These are phyloP conservation scores for Parathielavia hyrcaniae DNA, from an alignment of 495 filamentous ascomycete genomes.

Conservation along the genomic window DNA sequence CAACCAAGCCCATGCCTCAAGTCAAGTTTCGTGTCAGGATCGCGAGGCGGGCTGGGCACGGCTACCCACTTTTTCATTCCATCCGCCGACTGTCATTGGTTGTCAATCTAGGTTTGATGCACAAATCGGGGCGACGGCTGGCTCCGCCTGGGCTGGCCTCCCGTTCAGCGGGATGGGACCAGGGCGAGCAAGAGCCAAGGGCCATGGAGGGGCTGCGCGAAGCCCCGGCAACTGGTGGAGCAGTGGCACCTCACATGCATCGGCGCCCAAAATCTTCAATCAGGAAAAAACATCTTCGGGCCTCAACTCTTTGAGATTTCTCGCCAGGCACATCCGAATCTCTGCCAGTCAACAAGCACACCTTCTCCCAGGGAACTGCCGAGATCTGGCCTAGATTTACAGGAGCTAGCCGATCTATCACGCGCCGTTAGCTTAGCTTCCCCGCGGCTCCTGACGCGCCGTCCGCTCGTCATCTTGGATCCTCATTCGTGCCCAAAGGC, in stretches of 20 bases:
- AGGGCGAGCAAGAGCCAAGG: not conserved
- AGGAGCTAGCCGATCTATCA: not conserved
- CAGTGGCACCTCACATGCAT: slow-evolving; percentile 22
- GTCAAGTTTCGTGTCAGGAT: slow-evolving; percentile 29
- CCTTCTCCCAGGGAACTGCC: not conserved
- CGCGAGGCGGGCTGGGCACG: slow-evolving; percentile 10
- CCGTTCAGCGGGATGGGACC: slow-evolving; percentile 10
- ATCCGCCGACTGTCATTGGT: slow-evolving; percentile 13
- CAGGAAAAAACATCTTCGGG: slow-evolving; percentile 21
- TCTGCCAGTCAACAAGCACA: slow-evolving; percentile 13
- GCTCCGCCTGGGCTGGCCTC: slow-evolving; percentile 21
- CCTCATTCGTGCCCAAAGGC: slow-evolving; percentile 32
- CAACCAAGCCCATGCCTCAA: slow-evolving; percentile 34
- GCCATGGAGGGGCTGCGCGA: slow-evolving; percentile 14
- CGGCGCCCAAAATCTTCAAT: slow-evolving; percentile 26
- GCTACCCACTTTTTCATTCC: slow-evolving; percentile 8
- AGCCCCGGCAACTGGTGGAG: slow-evolving; percentile 16
- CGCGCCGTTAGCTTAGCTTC: slow-evolving; percentile 17
- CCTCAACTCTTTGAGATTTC: slow-evolving; percentile 11
- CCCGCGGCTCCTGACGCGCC: slow-evolving; percentile 11
- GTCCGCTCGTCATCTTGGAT: slow-evolving; percentile 21
- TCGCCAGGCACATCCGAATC: slow-evolving; percentile 8
- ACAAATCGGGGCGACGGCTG: slow-evolving; percentile 23
- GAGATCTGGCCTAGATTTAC: slow-evolving; percentile 1
- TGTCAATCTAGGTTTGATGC: slow-evolving; percentile 16